A percentile compares a stretch with the other conserved stretches of the same genome.
Evolutionary conservation across 768 basidiomycete species (phyloP).

Genomic region (Pleurotus platypus): DNA sequence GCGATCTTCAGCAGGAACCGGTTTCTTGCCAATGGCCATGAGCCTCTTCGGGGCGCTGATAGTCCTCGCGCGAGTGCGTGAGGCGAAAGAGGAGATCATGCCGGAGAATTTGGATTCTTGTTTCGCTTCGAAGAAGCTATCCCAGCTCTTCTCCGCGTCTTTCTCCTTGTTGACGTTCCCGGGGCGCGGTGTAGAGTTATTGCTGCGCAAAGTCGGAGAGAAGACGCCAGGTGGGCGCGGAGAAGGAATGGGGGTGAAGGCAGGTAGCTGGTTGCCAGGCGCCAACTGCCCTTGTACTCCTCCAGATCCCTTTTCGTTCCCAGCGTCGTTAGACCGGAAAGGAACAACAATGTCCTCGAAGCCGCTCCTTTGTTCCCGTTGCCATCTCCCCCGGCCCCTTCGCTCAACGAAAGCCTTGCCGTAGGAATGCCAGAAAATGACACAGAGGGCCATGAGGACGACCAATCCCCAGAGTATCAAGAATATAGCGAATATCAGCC

Average conservation of each 20-base stretch:
- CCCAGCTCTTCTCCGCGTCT: constrained; percentile 37
- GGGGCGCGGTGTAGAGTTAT: constrained; percentile 14
- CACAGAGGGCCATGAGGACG: constrained; percentile 69
- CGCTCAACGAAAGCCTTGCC: constrained; percentile 43
- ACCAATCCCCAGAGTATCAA: constrained; percentile 82
- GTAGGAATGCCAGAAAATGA: constrained; percentile 74
- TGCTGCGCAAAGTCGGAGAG: constrained; percentile 15
- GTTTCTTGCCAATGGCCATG: constrained; percentile 41
- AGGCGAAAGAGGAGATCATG: constrained; percentile 16
- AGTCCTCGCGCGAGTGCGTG: constrained; percentile 18
- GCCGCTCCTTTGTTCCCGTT: constrained; percentile 45
- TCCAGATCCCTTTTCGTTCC: constrained; percentile 17
- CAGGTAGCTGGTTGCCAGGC: constrained; percentile 27
- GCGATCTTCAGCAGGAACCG: constrained; percentile 27
- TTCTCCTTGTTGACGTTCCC: constrained; percentile 12
- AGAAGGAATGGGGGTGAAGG: constrained; percentile 50
- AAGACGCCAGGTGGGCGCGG: constrained; percentile 23
- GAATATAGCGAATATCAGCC: constrained; percentile 81
- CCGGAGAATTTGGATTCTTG: constrained; percentile 5
- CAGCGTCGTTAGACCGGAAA: constrained; percentile 17
- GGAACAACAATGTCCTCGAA: constrained; percentile 41
- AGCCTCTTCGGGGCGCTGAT: constrained; percentile 35
- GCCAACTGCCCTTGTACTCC: constrained; percentile 12
- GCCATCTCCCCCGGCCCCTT: constrained; percentile 46
- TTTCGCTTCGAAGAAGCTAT: constrained; percentile 33